Evolutionary conservation across 208 protist species (phyloP), one percentile per base, ranked within the genome.

Genomic region (Acanthamoeba healyi): DNA sequence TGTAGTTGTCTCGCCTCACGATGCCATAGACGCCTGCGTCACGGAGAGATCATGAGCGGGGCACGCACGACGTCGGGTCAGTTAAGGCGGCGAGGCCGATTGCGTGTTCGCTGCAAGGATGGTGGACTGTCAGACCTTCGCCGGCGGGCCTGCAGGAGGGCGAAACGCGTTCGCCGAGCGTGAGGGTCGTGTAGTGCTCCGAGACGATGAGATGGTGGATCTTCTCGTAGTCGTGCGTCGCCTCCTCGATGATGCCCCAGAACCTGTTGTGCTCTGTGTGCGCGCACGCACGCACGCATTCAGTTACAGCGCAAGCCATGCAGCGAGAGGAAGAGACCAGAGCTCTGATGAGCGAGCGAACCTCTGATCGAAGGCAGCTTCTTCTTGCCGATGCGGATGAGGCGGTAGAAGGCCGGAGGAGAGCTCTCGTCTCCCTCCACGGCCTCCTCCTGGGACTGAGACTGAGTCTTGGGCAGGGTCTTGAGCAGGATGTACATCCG

Each of bases 401-500:
- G 74, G 10, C 74, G 24, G 44, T 84, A 84, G 44, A 84, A 84
- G 42, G 38, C 44, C 7, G 44, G 38, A 1, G 65, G 7, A 4
- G 70, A 38, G 63, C 63, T 40, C 12, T 15, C 17, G 26, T 72
- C 29, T 9, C 32, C 70, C 6, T 79, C 70, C 0, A 24, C 2
- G 22, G 4, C 19, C 42, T 56, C 3, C 36, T 67, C 58, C 3
- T 7, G 0, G 29, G 26, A 34, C 36, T 24, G 7, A 49, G 72
- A 9, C 51, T n/a, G n/a, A n/a, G 12, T 17, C 38, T 79, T 79
- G 5, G 70, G 70, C 38, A 79, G 19, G 38, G 74, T 84, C 74
- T 84, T 84, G 12, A 84, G 74, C 9, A 84, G 74, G 46, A 84
- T 84, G 74, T 84, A 84, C 74, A 84, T 58, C n/a, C 74, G 38